phyloP scores from a whole-genome alignment of 805 yeast genomes.

The Pichia cabralensis region DNA sequence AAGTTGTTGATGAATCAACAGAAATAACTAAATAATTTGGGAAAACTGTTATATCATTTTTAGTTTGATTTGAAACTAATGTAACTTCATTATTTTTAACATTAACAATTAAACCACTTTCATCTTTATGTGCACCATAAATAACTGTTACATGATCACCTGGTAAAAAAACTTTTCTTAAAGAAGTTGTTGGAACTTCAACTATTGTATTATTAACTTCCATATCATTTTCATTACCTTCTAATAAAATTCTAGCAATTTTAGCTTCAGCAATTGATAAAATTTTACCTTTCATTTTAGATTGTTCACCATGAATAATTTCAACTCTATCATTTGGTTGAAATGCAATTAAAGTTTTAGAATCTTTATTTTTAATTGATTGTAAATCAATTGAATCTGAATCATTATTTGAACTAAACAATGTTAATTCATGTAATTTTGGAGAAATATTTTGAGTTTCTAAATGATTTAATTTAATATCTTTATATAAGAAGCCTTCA shows the following conservation, averaged over 20 bases:
- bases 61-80: slow-evolving; percentile 79
- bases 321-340: slow-evolving; percentile 94
- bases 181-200: slow-evolving; percentile 72
- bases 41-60: slow-evolving; percentile 83
- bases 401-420: slow-evolving; percentile 42
- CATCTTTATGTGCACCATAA: slow-evolving; percentile 86
- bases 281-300: slow-evolving; percentile 78
- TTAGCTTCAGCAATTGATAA: slow-evolving; percentile 48
- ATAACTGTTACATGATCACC: slow-evolving; percentile 95
- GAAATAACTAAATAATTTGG: slow-evolving; percentile 87
- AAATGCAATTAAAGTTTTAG: slow-evolving; percentile 49
- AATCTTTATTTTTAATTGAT: slow-evolving; percentile 57
- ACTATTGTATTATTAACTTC: slow-evolving; percentile 45
- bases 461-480: slow-evolving; percentile 72
- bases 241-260: slow-evolving; percentile 41
- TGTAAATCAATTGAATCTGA: slow-evolving; percentile 81
- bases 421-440: slow-evolving; percentile 75
- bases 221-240: slow-evolving; percentile 43
- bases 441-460: slow-evolving; percentile 79
- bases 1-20: slow-evolving; percentile 65
- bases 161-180: slow-evolving; percentile 75
- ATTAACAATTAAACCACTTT: slow-evolving; percentile 87
- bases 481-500: slow-evolving; percentile 81
- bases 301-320: slow-evolving; percentile 86
- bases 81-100: slow-evolving; percentile 81